Base-by-base conservation (phyloP, 805 yeast genomes). In the Hemisphaericaspora nanyangensis region DNA sequence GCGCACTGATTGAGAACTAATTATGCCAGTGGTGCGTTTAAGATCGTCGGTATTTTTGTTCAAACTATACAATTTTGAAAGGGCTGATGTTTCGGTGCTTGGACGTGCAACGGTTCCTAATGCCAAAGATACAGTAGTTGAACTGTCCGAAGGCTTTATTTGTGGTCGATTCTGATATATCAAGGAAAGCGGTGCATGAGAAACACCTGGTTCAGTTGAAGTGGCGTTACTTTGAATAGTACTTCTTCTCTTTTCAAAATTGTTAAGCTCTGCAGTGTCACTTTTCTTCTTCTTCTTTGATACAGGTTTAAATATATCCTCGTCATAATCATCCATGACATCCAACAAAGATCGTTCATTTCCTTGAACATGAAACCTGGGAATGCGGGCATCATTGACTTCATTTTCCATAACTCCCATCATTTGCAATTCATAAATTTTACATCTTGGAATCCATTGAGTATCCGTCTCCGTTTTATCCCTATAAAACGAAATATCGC, bases 391-490 rank as follows among this genome's bases (percentile, higher is more conserved):
- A 10, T 83, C 78, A 47, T 80, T 79, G 41, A 81, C 68, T 52
- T 93, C 96, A 50, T 86, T 87, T 52, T 91, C 98, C 82, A 91
- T 88, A 6, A 93, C 76, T 0, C 98, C 98, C 95, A 91, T 91
- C 97, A 93, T 93, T 58, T 93, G 98, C 15, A 93, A 63, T 52
- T 91, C 98, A 58, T 93, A 91, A 36, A 93, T 90, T 51, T 87
- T 88, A 60, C 97, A 89, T 26, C 93, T 70, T 0, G 99, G 97
- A n/a, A 83, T 75, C 97, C 98, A 91, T 48, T 78, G 84, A 24
- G 68, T 68, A 22, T 22, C 26, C 16, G 67, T 64, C 20, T 70
- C 66, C 2, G 72, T 58, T 29, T 34, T 17, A 35, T 83, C 86
- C 38, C 76, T 79, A 85, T 95, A 93, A 54, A 85, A 93, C 0